phyloP scores from a whole-genome alignment of 306 rosid species.

The Calophaca sinica region DNA sequence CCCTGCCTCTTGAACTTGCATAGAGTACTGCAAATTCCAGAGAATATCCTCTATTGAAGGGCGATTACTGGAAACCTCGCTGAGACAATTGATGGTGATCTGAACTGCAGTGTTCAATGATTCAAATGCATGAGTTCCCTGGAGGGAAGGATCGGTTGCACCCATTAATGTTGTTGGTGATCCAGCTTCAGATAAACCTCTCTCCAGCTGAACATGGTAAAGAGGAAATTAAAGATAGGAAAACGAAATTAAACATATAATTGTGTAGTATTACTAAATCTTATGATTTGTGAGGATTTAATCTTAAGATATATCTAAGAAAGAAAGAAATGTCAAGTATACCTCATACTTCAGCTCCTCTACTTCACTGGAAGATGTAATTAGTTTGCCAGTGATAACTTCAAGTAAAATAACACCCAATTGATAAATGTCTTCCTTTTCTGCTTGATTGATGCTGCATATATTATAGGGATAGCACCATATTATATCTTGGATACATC shows the following conservation, averaged over 20 bases:
- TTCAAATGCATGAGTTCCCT: constrained; percentile 68
- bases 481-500: background rate
- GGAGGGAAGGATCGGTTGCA: constrained; percentile 56
- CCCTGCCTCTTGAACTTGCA: constrained; percentile 95
- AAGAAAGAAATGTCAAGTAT: constrained; percentile 20
- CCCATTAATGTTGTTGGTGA: constrained; percentile 48
- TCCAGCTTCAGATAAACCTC: constrained; percentile 61
- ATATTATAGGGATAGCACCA: background rate
- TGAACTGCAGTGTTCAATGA: constrained; percentile 72
- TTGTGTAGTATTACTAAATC: background rate
- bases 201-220: constrained; percentile 62
- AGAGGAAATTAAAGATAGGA: constrained; percentile 8
- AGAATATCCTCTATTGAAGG: constrained; percentile 90
- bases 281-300: constrained; percentile 10
- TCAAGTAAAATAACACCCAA: constrained; percentile 80
- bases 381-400: constrained; percentile 72
- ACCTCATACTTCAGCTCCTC: constrained; percentile 72
- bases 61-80: constrained; percentile 64
- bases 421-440: constrained; percentile 88
- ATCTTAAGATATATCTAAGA: background rate
- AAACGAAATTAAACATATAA: background rate
- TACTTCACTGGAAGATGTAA: constrained; percentile 58
- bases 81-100: constrained; percentile 76
- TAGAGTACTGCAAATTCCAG: constrained; percentile 90
- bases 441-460: constrained; percentile 56